These are phyloP conservation scores for Symbiodinium pilosum DNA, from an alignment of 73 alveolate genomes.

Conservation along the genomic window DNA sequence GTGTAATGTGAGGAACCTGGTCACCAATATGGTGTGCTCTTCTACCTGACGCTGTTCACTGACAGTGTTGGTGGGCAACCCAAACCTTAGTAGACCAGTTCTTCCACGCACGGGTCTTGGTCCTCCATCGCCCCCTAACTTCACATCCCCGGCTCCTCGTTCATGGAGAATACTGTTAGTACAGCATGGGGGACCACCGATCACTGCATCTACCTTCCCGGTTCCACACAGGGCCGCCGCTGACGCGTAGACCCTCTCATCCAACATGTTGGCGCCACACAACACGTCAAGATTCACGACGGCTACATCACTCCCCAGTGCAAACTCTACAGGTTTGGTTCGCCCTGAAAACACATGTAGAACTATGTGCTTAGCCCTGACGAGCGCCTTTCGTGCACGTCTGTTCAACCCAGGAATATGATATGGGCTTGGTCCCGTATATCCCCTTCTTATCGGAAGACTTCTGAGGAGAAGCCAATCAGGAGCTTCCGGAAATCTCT, in stretches of 20 bases:
- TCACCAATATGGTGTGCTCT: no score
- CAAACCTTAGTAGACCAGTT: no score
- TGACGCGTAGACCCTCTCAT: background rate
- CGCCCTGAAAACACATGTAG: background rate
- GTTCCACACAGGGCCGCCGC: background rate
- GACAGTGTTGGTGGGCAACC: no score
- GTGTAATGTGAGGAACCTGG: no score
- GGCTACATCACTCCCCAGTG: background rate
- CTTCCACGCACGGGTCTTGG: no score
- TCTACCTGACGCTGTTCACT: no score
- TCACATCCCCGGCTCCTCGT: no score
- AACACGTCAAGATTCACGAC: background rate
- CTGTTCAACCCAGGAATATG: background rate
- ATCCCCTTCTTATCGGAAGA: background rate
- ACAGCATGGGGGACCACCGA: no score
- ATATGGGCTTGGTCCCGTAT: background rate
- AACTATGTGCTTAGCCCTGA: background rate
- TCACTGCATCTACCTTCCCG: background rate
- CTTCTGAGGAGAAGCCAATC: background rate
- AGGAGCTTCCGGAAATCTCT: background rate
- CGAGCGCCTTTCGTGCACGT: background rate
- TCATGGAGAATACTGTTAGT: no score
- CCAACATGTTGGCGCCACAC: background rate
- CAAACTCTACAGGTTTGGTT: background rate
- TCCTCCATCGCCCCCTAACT: no score